phyloP scores from a whole-genome alignment of 2,329 filamentous ascomycete species.

The Hymenoscyphus fraxineus region DNA sequence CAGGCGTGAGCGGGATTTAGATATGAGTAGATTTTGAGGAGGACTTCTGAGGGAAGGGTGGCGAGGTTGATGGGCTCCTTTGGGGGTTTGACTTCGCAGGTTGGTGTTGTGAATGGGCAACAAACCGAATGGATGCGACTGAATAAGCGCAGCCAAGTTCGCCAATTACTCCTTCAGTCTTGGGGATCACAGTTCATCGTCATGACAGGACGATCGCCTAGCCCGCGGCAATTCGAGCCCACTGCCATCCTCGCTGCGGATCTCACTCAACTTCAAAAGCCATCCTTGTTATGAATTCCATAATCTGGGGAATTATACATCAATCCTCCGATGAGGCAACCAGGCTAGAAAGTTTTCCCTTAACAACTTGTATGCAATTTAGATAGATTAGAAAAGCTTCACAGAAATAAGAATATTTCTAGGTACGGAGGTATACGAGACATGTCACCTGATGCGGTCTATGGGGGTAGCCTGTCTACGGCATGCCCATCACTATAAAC shows the following conservation, averaged over 20 bases:
- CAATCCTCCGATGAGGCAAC: not conserved
- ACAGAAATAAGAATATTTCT: not conserved
- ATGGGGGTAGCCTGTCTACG: not conserved
- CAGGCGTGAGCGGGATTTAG: too few species aligned
- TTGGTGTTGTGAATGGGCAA: too few species aligned
- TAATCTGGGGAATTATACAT: not conserved
- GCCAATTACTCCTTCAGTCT: not conserved
- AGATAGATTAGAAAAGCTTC: too few species aligned
- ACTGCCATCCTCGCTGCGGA: not conserved
- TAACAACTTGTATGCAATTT: not conserved
- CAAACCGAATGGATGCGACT: not conserved
- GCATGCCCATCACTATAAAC: not conserved
- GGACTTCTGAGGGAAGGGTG: too few species aligned
- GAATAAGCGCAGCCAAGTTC: not conserved
- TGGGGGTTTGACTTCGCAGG: too few species aligned
- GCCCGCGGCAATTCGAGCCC: not conserved
- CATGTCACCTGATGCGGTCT: not conserved
- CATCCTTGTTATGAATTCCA: not conserved
- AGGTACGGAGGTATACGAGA: not conserved
- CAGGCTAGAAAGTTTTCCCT: not conserved
- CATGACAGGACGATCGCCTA: not conserved
- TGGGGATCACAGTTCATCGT: not conserved
- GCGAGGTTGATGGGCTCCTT: too few species aligned
- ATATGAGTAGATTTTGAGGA: too few species aligned
- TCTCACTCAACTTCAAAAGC: not conserved